phyloP scores from a whole-genome alignment of 768 basidiomycete species.

The Lactifluus volemus region DNA sequence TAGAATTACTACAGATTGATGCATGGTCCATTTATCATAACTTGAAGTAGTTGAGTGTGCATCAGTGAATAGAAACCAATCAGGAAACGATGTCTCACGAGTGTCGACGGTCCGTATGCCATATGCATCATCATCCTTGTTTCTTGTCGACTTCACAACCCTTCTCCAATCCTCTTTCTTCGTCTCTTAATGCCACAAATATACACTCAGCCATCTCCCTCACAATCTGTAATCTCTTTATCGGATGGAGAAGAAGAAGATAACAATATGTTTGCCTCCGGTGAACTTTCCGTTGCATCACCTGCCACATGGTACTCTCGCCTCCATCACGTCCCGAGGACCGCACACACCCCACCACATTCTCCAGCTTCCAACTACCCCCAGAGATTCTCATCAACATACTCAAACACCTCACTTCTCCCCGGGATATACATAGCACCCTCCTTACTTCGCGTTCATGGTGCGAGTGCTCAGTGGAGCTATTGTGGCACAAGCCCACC shows the following conservation, averaged over 20 bases:
- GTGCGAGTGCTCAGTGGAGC: slow-evolving; percentile 94
- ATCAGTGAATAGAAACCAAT: neutral
- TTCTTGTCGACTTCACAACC: neutral
- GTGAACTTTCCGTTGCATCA: slow-evolving; percentile 30
- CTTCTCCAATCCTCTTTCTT: neutral
- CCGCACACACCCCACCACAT: slow-evolving; percentile 26
- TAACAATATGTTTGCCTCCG: slow-evolving; percentile 37
- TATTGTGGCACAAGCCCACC: slow-evolving; percentile 88
- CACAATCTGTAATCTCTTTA: slow-evolving; percentile 71
- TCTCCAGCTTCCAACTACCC: slow-evolving; percentile 66
- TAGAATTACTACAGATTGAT: neutral
- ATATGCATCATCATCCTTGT: neutral
- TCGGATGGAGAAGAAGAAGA: slow-evolving; percentile 69
- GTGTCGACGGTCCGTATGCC: too few relatives aligned
- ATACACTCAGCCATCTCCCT: slow-evolving; percentile 37
- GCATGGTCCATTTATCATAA: neutral
- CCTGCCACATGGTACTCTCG: slow-evolving; percentile 48
- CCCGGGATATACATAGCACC: slow-evolving; percentile 63
- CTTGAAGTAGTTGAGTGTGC: neutral
- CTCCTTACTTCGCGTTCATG: slow-evolving; percentile 83
- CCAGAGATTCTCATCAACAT: slow-evolving; percentile 92
- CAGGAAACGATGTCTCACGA: slow-evolving; percentile 12
- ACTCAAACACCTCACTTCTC: slow-evolving; percentile 69
- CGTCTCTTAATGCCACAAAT: slow-evolving; percentile 22
- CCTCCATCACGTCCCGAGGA: slow-evolving; percentile 19